Base-by-base conservation (phyloP, 2,329 filamentous ascomycete genomes). In the Colletotrichum acutatum region DNA sequence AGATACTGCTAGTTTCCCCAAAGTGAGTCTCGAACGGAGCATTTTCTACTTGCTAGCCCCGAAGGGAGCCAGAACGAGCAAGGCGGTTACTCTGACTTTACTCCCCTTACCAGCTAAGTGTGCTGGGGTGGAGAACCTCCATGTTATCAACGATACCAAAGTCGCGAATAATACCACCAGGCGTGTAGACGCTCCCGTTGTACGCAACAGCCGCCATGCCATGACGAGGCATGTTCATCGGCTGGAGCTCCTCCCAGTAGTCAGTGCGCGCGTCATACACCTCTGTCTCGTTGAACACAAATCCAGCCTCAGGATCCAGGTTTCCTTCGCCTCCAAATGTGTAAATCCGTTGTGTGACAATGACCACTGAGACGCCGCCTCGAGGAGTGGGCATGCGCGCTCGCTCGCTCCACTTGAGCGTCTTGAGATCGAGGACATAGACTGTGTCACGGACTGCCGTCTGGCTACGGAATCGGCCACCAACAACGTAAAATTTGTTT, bases 281-380 rank as follows among this genome's bases (percentile, higher is more conserved):
- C 57, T 71, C 68, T 16, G 24, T 30, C 28, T 71, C 16, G 26
- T 67, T 54, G 5, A 67, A 71, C 8, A 67, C 28, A 2, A 54
- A 75, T 0, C 78, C 80, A 0, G 72, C 57, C 0, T 72, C 60
- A 1, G 66, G 72, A 5, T 54, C 64, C 0, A 60, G 26, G 63
- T 83, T 82, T 0, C 81, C 83, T 58, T 85, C 82, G 5, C 83
- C 83, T 1, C 83, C 83, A 65, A 85, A 79, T 0, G 79, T 78
- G 56, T 81, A 84, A 12, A 84, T 73, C 22, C 74, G 72, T 0
- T 60, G 67, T 0, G 76, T 79, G 1, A 84, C 60, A 0, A 77
- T 77, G 0, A 75, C 80, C 1, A 73, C 78, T 83, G 71, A 71
- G 0, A 76, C 46, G 0, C 83, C 83, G 3, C 82, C 84, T 0